Conservation (phyloP, 2,329 filamentous ascomycete genomes). For the Scolecobasidium constrictum region DNA sequence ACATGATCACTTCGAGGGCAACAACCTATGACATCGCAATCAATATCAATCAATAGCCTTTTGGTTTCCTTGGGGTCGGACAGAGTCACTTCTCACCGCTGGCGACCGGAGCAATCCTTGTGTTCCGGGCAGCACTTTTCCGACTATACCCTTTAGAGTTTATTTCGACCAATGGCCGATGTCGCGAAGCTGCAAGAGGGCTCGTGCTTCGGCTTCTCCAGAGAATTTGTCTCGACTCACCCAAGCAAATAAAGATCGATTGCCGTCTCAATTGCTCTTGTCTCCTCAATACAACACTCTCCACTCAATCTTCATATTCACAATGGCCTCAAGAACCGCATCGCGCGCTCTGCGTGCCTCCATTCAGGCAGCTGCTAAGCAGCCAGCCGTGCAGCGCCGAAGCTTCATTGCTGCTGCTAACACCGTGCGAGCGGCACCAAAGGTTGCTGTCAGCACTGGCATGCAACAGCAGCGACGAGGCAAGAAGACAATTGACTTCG, state of each 20-base stretch:
- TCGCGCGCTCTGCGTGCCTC: slow-evolving; percentile 47
- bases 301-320: slow-evolving; percentile 21
- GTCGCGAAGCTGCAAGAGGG: no score
- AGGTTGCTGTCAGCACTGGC: slow-evolving; percentile 32
- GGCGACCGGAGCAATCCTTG: no score
- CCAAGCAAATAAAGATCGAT: not conserved
- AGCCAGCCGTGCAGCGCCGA: slow-evolving; percentile 41
- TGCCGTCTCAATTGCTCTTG: not conserved
- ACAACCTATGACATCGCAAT: no score
- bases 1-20: no score
- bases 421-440: slow-evolving; percentile 35
- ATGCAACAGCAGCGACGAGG: slow-evolving; percentile 65
- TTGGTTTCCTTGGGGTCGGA: no score
- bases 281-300: not conserved
- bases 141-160: no score
- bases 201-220: not conserved
- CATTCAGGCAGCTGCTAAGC: slow-evolving; percentile 44
- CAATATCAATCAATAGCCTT: no score
- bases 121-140: no score
- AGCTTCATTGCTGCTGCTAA: slow-evolving; percentile 49
- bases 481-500: slow-evolving; percentile 98
- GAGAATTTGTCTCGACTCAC: slow-evolving; percentile 1
- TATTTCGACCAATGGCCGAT: no score
- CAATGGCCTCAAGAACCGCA: slow-evolving; percentile 71
- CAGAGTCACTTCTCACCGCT: no score